These are phyloP conservation scores for Diutina neorugosa DNA, from an alignment of 1,139 yeast genomes.

Conservation along the genomic window DNA sequence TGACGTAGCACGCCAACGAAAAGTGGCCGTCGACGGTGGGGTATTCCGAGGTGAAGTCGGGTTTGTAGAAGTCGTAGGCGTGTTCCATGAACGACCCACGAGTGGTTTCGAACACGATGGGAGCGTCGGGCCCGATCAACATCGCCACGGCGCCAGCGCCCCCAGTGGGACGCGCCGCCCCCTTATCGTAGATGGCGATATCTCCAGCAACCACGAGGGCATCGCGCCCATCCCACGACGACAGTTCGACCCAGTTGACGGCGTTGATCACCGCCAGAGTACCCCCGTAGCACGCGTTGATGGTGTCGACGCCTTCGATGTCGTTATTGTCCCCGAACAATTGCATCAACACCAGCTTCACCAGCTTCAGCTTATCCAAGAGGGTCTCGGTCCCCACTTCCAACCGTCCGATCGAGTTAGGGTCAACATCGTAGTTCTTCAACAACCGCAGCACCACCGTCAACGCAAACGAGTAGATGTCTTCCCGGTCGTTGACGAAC, in stretches of 20 bases:
- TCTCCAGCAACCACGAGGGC: conserved; percentile 97
- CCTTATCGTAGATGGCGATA: conserved; percentile 93
- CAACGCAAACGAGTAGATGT: conserved; percentile 82
- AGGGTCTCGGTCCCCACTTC: conserved; percentile 99
- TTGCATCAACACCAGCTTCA: conserved; percentile 93
- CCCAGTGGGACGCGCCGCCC: conserved; percentile 99
- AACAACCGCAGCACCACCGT: conserved; percentile 73
- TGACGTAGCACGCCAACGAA: conserved; percentile 86
- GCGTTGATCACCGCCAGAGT: conserved; percentile 92
- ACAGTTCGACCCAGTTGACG: conserved; percentile 91
- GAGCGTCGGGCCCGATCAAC: conserved; percentile 96
- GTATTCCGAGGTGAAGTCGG: conserved; percentile 91
- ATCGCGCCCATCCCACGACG: conserved; percentile 97
- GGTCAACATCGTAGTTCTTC: conserved; percentile 72
- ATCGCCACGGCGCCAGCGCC: conserved; percentile 98
- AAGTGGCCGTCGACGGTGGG: conserved; percentile 98
- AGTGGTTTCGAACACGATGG: conserved; percentile 77
- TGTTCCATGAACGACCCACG: conserved; percentile 94
- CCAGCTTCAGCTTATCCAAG: conserved; percentile 93
- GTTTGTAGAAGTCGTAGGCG: conserved; percentile 96
- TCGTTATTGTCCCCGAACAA: conserved; percentile 82
- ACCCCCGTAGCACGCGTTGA: conserved; percentile 99
- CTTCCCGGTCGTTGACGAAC: conserved; percentile 94
- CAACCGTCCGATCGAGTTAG: conserved; percentile 75
- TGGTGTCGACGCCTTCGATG: conserved; percentile 91